Evolutionary conservation across 192 early-diverging fungal species (phyloP).

Genomic region (Bifiguratus adelaidae): DNA sequence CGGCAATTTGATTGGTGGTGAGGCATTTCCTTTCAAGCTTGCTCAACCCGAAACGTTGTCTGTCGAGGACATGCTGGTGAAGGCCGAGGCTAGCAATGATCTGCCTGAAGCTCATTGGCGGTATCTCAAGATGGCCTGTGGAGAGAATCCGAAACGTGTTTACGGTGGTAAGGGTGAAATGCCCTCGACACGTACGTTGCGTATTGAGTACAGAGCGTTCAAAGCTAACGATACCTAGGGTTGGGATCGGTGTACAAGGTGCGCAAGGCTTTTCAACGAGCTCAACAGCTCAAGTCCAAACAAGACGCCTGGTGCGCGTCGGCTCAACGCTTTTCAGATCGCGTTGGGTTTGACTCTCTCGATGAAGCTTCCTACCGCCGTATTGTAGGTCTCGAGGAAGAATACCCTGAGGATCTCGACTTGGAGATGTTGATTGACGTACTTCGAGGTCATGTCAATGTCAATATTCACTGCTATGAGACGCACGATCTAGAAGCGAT

Average conservation of each 20-base stretch:
- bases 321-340: constrained; percentile 11
- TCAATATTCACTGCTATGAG: constrained; percentile 69
- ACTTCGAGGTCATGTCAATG: constrained; percentile 52
- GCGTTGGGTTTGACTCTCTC: constrained; percentile 1
- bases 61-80: constrained; percentile 53
- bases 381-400: constrained; percentile 19
- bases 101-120: constrained; percentile 43
- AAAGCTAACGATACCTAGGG: constrained; percentile 18
- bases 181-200: constrained; percentile 23
- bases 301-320: constrained; percentile 57
- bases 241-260: constrained; percentile 58
- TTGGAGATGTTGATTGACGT: constrained; percentile 53
- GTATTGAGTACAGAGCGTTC: too few species aligned
- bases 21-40: constrained; percentile 57
- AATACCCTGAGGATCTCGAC: constrained; percentile 49
- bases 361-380: constrained; percentile 1
- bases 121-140: constrained; percentile 79
- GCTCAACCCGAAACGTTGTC: constrained; percentile 32
- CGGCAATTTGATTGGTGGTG: constrained; percentile 68
- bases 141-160: constrained; percentile 59
- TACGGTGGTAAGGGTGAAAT: constrained; percentile 22
- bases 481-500: constrained; percentile 64
- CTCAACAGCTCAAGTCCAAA: constrained; percentile 19
- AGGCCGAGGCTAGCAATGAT: constrained; percentile 27
- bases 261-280: constrained; percentile 42